These are phyloP conservation scores for Serpula lacrymans DNA, from an alignment of 768 basidiomycete species.

Conservation along the genomic window DNA sequence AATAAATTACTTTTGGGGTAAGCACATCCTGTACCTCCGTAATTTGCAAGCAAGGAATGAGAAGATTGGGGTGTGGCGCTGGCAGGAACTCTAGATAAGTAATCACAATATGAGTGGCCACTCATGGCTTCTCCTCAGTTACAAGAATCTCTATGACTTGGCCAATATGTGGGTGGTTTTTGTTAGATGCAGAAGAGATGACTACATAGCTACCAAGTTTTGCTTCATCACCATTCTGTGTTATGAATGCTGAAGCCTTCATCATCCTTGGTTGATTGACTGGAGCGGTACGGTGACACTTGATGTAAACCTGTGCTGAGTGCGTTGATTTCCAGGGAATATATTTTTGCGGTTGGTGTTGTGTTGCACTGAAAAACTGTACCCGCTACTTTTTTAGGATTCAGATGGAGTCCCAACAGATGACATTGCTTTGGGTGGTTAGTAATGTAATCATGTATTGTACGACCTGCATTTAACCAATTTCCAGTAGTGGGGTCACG, in stretches of 20 bases:
- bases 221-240: conserved; percentile 5
- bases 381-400: too few relatives aligned
- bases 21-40: background rate
- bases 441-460: too few relatives aligned
- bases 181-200: too few relatives aligned
- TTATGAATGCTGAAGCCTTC: conserved; percentile 1
- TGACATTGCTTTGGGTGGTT: too few relatives aligned
- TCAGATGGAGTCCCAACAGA: too few relatives aligned
- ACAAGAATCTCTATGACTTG: conserved; percentile 5
- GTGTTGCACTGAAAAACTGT: too few relatives aligned
- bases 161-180: too few relatives aligned
- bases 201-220: conserved; percentile 2
- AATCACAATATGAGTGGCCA: conserved; percentile 3
- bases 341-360: too few relatives aligned
- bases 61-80: conserved; percentile 4
- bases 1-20: conserved; percentile 1
- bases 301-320: background rate
- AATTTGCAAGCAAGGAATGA: conserved; percentile 4
- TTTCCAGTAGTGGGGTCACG: too few relatives aligned
- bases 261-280: too few relatives aligned
- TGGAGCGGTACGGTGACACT: too few relatives aligned
- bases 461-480: too few relatives aligned
- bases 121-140: background rate
- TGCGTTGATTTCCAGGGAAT: conserved; percentile 4
- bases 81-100: conserved; percentile 3